A percentile compares a stretch with the other conserved stretches of the same genome.
Evolutionary conservation across 768 basidiomycete genomes (phyloP).

Genomic region (Baorangia bicolor): DNA sequence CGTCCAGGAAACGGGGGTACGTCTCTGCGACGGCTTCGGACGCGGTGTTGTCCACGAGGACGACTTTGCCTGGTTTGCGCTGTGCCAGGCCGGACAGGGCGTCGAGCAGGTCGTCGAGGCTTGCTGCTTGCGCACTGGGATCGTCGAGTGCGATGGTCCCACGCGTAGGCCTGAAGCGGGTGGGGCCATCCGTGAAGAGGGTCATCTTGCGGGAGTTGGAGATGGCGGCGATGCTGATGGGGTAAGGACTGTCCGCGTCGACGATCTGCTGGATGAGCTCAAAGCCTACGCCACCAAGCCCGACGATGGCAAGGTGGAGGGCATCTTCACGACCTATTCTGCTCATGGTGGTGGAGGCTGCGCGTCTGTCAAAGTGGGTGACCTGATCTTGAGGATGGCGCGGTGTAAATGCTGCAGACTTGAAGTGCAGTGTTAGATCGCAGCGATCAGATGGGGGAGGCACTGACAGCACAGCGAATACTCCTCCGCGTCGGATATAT

Average conservation of each 20-base stretch:
- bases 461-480: conserved; percentile 1
- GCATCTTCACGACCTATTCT: conserved; percentile 23
- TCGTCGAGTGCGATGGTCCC: conserved; percentile 51
- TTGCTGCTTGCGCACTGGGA: conserved; percentile 33
- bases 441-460: conserved; percentile 4
- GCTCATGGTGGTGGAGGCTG: conserved; percentile 13
- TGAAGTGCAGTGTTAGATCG: conserved; percentile 6
- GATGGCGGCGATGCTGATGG: conserved; percentile 68
- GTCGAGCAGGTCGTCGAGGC: conserved; percentile 40
- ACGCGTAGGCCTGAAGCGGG: conserved; percentile 36
- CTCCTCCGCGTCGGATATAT: background rate
- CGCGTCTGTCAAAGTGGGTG: conserved; percentile 1
- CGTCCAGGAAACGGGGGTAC: conserved; percentile 77
- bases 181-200: conserved; percentile 49
- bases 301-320: conserved; percentile 73
- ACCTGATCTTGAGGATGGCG: background rate
- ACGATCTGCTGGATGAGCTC: conserved; percentile 84
- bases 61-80: conserved; percentile 47
- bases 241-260: conserved; percentile 46
- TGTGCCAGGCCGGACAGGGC: conserved; percentile 47
- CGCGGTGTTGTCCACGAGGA: conserved; percentile 91
- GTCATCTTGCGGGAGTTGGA: conserved; percentile 64
- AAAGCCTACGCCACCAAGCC: conserved; percentile 89
- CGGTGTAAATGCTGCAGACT: background rate
- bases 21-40: conserved; percentile 74